phyloP scores from a whole-genome alignment of 2,329 filamentous ascomycete genomes.

The Myriosclerotinia curreyana region DNA sequence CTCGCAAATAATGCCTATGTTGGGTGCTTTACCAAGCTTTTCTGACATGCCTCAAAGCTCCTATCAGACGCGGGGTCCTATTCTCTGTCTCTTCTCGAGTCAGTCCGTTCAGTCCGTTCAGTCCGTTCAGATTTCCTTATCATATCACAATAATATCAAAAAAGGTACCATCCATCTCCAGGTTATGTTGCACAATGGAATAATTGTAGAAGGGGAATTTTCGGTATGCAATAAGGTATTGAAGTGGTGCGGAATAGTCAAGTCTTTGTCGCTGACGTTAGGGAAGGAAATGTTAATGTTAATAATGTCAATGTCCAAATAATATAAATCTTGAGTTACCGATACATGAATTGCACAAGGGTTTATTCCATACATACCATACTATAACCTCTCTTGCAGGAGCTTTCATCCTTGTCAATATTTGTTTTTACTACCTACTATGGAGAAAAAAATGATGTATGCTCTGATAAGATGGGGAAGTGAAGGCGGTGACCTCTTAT shows the following conservation, averaged over 20 bases:
- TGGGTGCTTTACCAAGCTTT: conserved; percentile 13
- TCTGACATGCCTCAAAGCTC: conserved; percentile 10
- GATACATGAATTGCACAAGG: conserved; percentile 3
- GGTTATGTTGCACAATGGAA: not conserved
- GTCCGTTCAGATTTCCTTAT: not conserved
- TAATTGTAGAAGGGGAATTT: not conserved
- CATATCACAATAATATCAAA: not conserved
- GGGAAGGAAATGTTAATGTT: too few relatives aligned
- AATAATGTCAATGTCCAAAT: conserved; percentile 1
- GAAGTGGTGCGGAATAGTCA: not conserved
- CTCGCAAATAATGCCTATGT: not conserved
- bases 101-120: not conserved
- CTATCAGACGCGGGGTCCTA: not conserved
- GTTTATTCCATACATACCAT: not conserved
- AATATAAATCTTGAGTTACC: not conserved
- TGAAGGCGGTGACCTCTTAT: conserved; percentile 5
- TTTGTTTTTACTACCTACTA: not conserved
- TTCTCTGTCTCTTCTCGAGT: not conserved
- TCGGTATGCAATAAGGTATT: not conserved
- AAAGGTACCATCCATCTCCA: not conserved
- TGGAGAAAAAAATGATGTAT: not conserved
- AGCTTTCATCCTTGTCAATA: conserved; percentile 14
- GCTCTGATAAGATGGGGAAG: conserved; percentile 8
- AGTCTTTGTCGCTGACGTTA: conserved; percentile 7
- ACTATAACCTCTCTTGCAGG: not conserved